Percentiles rank a stretch among this genome's conserved stretches.
These are phyloP conservation scores for Nitzschia sp. DNA, from an alignment of 108 stramenopile genomes.

Conservation along the genomic window DNA sequence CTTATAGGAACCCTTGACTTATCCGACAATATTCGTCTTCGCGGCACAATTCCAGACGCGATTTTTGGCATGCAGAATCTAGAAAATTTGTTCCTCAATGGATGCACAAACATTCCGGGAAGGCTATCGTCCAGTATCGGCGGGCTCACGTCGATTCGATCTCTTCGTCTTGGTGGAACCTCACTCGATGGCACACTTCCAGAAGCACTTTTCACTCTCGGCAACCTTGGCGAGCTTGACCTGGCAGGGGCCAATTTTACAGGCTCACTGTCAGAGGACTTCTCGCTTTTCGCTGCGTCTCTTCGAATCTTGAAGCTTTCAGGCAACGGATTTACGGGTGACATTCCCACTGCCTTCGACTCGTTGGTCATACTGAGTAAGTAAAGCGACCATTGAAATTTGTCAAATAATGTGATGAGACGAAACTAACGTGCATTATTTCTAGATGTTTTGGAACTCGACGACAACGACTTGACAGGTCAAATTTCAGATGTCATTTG, in stretches of 20 bases:
- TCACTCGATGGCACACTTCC: constrained; percentile 32
- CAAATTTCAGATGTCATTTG: constrained; percentile 18
- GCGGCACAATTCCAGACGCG: constrained; percentile 25
- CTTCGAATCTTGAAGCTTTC: constrained; percentile 18
- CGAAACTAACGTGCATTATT: background rate
- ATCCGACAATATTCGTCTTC: constrained; percentile 20
- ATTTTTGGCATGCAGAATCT: constrained; percentile 15
- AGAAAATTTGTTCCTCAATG: constrained; percentile 26
- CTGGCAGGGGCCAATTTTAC: constrained; percentile 27
- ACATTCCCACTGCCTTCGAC: constrained; percentile 22
- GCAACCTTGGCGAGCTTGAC: constrained; percentile 14
- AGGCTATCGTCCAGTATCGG: constrained; percentile 17
- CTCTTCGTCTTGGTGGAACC: constrained; percentile 16
- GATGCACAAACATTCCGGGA: constrained; percentile 10
- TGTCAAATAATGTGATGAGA: background rate
- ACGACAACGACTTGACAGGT: constrained; percentile 20
- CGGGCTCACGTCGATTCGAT: constrained; percentile 1
- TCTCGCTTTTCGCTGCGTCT: constrained; percentile 5
- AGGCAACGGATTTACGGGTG: constrained; percentile 21
- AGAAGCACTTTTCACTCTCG: constrained; percentile 17
- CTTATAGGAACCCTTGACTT: constrained; percentile 22
- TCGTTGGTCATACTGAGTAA: constrained; percentile 13
- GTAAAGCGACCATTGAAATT: background rate
- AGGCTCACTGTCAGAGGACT: constrained; percentile 19
- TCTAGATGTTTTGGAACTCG: constrained; percentile 12